These are phyloP conservation scores for Sordaria brevicollis DNA, from an alignment of 495 filamentous ascomycete genomes.

Conservation along the genomic window DNA sequence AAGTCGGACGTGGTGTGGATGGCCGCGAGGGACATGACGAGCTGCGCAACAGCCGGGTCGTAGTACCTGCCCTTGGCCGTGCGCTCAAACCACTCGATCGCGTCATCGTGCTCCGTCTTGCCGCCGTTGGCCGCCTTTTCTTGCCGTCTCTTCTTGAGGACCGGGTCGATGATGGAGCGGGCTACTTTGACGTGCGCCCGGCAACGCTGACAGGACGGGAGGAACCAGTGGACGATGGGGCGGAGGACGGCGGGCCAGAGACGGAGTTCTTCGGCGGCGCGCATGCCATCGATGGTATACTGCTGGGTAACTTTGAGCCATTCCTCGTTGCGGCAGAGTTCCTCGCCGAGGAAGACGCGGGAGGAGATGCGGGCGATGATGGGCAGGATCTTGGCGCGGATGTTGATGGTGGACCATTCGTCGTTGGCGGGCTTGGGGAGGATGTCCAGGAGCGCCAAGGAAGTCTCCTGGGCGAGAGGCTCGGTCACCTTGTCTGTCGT, in stretches of 20 bases:
- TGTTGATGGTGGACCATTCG: slow-evolving; percentile 19
- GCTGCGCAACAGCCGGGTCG: slow-evolving; percentile 18
- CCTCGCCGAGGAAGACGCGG: slow-evolving; percentile 37
- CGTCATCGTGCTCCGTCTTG: slow-evolving; percentile 17
- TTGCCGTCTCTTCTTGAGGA: slow-evolving; percentile 18
- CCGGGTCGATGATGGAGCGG: slow-evolving; percentile 13
- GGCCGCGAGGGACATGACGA: slow-evolving; percentile 19
- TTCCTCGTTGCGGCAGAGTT: slow-evolving; percentile 32
- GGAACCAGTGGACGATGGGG: slow-evolving; percentile 23
- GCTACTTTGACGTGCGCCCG: slow-evolving; percentile 12
- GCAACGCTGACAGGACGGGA: slow-evolving; percentile 19
- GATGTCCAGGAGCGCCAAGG: slow-evolving; percentile 22
- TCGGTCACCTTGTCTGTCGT: slow-evolving; percentile 20
- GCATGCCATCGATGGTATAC: slow-evolving; percentile 26
- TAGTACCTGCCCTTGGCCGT: slow-evolving; percentile 16
- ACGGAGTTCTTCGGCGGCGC: slow-evolving; percentile 19
- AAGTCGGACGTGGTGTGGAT: slow-evolving; percentile 31
- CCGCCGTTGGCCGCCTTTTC: slow-evolving; percentile 5
- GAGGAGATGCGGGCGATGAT: slow-evolving; percentile 34
- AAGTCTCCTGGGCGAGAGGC: slow-evolving; percentile 33
- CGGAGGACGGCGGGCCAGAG: slow-evolving; percentile 23
- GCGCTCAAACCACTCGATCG: slow-evolving; percentile 26
- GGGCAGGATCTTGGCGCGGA: slow-evolving; percentile 11
- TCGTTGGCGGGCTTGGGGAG: slow-evolving; percentile 6
- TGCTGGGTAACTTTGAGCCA: slow-evolving; percentile 33